Evolutionary conservation across 83 land plant genomes (phyloP).

Genomic region (Larix sibirica): DNA sequence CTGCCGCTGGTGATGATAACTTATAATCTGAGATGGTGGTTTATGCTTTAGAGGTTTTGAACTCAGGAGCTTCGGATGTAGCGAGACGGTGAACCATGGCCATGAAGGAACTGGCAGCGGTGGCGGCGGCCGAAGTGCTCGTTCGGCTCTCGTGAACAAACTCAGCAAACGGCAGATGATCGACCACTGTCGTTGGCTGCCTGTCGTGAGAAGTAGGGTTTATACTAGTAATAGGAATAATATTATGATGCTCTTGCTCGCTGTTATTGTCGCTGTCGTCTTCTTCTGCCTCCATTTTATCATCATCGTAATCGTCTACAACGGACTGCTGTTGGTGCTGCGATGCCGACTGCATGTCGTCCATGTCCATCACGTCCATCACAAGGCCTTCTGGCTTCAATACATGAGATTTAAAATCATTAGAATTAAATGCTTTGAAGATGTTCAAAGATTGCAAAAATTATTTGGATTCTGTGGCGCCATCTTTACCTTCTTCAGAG

Average conservation of each 20-base stretch:
- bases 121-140: background rate
- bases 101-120: constrained; percentile 15
- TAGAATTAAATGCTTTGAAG: background rate
- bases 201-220: background rate
- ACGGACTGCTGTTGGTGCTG: constrained; percentile 15
- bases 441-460: background rate
- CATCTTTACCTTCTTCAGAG: constrained; percentile 33
- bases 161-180: constrained; percentile 13
- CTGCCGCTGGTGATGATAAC: too few relatives aligned
- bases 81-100: constrained; percentile 18
- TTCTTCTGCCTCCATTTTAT: constrained; percentile 17
- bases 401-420: background rate
- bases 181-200: background rate
- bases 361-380: constrained; percentile 41
- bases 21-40: too few relatives aligned
- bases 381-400: constrained; percentile 62
- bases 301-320: constrained; percentile 14
- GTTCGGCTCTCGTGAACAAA: constrained; percentile 7
- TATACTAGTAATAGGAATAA: background rate
- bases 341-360: background rate
- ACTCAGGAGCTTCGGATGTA: constrained; percentile 4
- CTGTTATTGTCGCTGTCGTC: constrained; percentile 16
- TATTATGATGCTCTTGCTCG: constrained; percentile 10
- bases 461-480: background rate
- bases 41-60: constrained; percentile 17